Conservation (phyloP, 495 filamentous ascomycete genomes). For the Xeromyces bisporus region DNA sequence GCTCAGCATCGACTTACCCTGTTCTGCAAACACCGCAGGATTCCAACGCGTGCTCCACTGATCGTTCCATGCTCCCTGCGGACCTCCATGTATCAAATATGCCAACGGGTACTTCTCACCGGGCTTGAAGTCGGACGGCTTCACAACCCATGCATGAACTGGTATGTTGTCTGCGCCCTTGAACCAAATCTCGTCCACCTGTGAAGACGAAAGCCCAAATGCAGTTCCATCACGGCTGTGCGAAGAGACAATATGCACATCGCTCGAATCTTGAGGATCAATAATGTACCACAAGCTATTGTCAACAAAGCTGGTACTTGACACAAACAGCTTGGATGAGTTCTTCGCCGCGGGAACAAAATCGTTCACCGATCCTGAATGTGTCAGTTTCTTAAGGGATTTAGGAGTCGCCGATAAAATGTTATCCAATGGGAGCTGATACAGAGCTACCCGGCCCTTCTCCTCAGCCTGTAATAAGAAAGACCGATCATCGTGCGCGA, state of each 20-base stretch:
- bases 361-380: conserved; percentile 42
- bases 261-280: conserved; percentile 27
- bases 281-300: conserved; percentile 49
- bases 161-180: conserved; percentile 40
- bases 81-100: conserved; percentile 77
- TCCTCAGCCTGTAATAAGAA: conserved; percentile 54
- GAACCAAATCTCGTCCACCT: conserved; percentile 60
- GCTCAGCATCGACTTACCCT: conserved; percentile 11
- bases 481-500: conserved; percentile 45
- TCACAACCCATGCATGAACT: conserved; percentile 67
- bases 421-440: conserved; percentile 38
- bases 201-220: conserved; percentile 46
- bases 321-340: conserved; percentile 41
- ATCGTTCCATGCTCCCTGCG: conserved; percentile 72
- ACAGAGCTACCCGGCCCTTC: conserved; percentile 44
- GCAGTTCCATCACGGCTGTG: conserved; percentile 47
- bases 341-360: conserved; percentile 33
- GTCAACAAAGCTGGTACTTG: conserved; percentile 48
- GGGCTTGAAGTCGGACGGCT: conserved; percentile 60
- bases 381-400: conserved; percentile 38
- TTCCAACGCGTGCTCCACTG: conserved; percentile 86
- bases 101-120: conserved; percentile 64
- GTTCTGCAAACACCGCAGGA: conserved; percentile 76
- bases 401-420: conserved; percentile 33
- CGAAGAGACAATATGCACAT: conserved; percentile 40